These are phyloP conservation scores for Cladosporium sp. DNA, from an alignment of 2,329 filamentous ascomycete genomes.

Conservation along the genomic window DNA sequence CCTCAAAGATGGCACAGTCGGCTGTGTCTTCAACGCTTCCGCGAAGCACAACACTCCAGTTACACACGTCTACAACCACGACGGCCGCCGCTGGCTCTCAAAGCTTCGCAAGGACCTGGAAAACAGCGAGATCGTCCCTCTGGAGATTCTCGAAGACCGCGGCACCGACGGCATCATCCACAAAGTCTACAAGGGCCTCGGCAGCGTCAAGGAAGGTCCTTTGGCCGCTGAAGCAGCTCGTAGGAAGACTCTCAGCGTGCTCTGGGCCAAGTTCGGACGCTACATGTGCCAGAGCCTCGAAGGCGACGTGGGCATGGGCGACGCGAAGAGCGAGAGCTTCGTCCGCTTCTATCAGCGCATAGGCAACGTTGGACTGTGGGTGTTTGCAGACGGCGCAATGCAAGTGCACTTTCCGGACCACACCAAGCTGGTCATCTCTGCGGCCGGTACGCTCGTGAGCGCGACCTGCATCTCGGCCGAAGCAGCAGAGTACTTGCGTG, in stretches of 20 bases:
- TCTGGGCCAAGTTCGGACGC: conserved; percentile 68
- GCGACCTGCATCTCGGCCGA: conserved; percentile 75
- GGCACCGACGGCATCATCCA: conserved; percentile 60
- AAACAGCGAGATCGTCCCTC: conserved; percentile 47
- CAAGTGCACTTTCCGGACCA: conserved; percentile 87
- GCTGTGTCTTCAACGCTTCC: conserved; percentile 59
- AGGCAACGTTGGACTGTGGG: conserved; percentile 79
- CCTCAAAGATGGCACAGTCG: conserved; percentile 76
- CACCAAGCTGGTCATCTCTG: conserved; percentile 77
- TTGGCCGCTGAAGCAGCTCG: conserved; percentile 42
- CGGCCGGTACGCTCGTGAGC: conserved; percentile 72
- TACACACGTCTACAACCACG: conserved; percentile 69
- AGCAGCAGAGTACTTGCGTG: conserved; percentile 64
- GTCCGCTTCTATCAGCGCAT: conserved; percentile 81
- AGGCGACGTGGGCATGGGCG: conserved; percentile 41
- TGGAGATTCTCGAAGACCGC: conserved; percentile 75
- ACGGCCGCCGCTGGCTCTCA: conserved; percentile 67
- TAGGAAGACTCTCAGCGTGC: conserved; percentile 58
- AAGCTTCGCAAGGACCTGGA: conserved; percentile 59
- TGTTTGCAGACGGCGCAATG: conserved; percentile 75
- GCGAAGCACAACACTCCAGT: conserved; percentile 57
- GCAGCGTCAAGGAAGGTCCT: conserved; percentile 36
- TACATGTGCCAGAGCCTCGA: conserved; percentile 60
- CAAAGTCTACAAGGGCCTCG: conserved; percentile 57
- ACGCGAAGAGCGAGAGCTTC: conserved; percentile 48